Conservation (phyloP, 2,329 filamentous ascomycete genomes). For the Ophiostoma himal-ulmi region DNA sequence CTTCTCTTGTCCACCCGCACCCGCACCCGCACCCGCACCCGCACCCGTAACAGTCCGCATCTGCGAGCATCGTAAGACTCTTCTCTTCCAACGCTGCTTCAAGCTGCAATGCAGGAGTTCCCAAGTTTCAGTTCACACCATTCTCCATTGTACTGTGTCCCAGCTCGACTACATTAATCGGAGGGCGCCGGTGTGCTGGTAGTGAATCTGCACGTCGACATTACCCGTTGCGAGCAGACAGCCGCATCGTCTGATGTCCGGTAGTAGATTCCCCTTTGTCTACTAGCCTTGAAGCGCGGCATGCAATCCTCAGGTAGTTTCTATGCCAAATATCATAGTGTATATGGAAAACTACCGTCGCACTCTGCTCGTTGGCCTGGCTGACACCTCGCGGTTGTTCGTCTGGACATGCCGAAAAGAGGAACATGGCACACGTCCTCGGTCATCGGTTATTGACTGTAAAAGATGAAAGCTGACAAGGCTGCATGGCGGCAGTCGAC, state of each 20-base stretch:
- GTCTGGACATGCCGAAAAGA: background rate
- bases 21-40: background rate
- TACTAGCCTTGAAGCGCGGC: background rate
- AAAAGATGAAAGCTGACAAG: background rate
- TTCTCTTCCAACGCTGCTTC: background rate
- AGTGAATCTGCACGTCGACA: background rate
- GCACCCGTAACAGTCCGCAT: background rate
- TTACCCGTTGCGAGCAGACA: background rate
- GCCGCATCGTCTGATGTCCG: background rate
- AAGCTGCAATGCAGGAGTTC: no score
- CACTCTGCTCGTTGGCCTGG: background rate
- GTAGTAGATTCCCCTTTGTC: background rate
- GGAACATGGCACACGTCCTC: background rate
- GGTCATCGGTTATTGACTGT: background rate
- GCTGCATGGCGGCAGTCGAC: background rate
- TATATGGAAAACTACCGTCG: background rate
- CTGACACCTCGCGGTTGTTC: background rate
- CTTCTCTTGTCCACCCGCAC: background rate
- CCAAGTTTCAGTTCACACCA: background rate
- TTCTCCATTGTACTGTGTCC: background rate
- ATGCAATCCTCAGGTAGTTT: background rate
- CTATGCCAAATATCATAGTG: background rate
- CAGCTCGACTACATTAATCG: background rate
- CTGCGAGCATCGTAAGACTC: slow-evolving; percentile 5
- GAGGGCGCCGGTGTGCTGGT: slow-evolving; percentile 3